Evolutionary conservation across 1,284 basidiomycete genomes (phyloP).

Genomic region (Ustilago sp.): DNA sequence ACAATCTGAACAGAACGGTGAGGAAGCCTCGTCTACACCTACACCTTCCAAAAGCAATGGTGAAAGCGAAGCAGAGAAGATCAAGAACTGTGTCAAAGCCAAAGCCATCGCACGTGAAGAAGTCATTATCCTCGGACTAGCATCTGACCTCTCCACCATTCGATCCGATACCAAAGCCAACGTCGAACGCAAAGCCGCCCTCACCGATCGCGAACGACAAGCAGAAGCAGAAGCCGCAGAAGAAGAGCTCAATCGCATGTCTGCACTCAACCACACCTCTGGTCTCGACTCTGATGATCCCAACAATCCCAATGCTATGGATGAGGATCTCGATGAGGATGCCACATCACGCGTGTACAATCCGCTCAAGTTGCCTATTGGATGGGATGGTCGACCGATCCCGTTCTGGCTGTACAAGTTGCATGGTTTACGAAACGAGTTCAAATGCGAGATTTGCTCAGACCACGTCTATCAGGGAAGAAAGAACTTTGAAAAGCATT

Average conservation of each 20-base stretch:
- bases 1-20: constrained; percentile 57
- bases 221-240: constrained; percentile 81
- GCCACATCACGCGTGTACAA: constrained; percentile 92
- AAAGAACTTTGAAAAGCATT: constrained; percentile 94
- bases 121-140: constrained; percentile 47
- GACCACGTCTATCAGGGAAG: constrained; percentile 78
- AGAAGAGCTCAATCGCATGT: constrained; percentile 53
- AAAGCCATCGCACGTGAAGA: constrained; percentile 62
- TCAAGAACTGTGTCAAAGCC: constrained; percentile 37
- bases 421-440: constrained; percentile 96
- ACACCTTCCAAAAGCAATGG: neutral
- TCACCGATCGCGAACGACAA: constrained; percentile 95
- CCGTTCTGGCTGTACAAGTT: constrained; percentile 99
- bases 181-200: constrained; percentile 92
- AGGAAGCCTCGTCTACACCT: neutral
- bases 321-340: constrained; percentile 49
- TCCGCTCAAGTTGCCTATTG: constrained; percentile 93
- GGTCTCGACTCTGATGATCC: constrained; percentile 28
- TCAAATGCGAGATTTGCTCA: constrained; percentile 97
- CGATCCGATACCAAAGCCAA: constrained; percentile 81
- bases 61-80: constrained; percentile 25
- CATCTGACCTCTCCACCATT: constrained; percentile 31
- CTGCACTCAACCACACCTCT: constrained; percentile 27
- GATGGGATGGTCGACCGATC: constrained; percentile 98
- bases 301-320: constrained; percentile 26